Evolutionary conservation across 495 filamentous ascomycete genomes (phyloP).

Genomic region (Neurospora intermedia): DNA sequence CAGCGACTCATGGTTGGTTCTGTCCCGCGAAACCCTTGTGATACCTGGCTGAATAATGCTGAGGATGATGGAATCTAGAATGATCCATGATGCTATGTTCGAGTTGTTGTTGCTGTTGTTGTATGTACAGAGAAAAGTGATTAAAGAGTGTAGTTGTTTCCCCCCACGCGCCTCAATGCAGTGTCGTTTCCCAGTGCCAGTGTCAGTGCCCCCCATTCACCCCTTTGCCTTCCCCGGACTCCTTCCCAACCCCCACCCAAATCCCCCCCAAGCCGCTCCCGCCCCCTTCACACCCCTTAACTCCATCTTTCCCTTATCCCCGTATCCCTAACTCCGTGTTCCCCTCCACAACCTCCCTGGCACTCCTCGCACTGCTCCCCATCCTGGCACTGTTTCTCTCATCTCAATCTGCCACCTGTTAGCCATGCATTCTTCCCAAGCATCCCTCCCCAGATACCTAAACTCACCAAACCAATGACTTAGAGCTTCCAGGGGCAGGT

Average conservation of each 20-base stretch:
- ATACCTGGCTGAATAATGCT: not conserved
- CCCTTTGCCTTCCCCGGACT: not conserved
- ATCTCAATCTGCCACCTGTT: not conserved
- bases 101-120: not conserved
- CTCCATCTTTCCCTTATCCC: not conserved
- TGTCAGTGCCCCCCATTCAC: not conserved
- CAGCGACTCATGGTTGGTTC: no score
- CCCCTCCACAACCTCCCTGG: not conserved
- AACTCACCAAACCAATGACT: not conserved
- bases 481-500: slow-evolving; percentile 2
- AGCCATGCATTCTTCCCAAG: not conserved
- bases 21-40: not conserved
- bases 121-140: not conserved
- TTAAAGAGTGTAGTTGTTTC: not conserved
- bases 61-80: not conserved
- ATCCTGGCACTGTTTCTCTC: not conserved
- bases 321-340: not conserved
- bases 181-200: not conserved
- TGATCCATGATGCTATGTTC: not conserved
- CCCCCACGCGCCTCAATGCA: not conserved
- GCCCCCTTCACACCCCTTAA: not conserved
- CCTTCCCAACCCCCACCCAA: not conserved
- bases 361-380: not conserved
- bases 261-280: not conserved
- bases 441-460: not conserved